Conservation (phyloP, 306 rosid species). For the Cucumis hystrix region DNA sequence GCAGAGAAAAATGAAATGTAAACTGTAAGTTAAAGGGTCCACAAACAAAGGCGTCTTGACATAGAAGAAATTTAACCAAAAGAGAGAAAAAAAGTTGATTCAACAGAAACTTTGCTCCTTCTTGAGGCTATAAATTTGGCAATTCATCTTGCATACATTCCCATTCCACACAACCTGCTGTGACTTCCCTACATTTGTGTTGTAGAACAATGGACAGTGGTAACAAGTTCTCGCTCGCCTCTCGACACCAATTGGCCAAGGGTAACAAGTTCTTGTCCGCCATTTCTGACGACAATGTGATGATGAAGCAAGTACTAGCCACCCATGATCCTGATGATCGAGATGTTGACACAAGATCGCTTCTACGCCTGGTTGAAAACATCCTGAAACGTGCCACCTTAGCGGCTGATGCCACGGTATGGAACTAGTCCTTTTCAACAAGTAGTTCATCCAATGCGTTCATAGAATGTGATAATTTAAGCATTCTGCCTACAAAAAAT, state of each 20-base stretch:
- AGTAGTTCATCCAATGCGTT: neutral
- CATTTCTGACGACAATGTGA: conserved; percentile 27
- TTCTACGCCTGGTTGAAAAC: conserved; percentile 43
- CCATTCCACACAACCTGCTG: neutral
- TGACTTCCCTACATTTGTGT: neutral
- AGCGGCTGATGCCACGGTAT: conserved; percentile 12
- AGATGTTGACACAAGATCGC: conserved; percentile 30
- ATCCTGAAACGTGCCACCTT: conserved; percentile 26
- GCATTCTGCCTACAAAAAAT: neutral
- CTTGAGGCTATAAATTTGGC: conserved; percentile 7
- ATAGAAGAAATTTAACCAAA: conserved; percentile 10
- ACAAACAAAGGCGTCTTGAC: conserved; percentile 13
- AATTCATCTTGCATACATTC: neutral
- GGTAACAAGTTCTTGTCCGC: conserved; percentile 11
- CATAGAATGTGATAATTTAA: too few relatives aligned
- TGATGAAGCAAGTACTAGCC: conserved; percentile 29
- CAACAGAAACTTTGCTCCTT: conserved; percentile 27
- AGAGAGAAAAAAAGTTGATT: conserved; percentile 41
- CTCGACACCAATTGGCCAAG: conserved; percentile 28
- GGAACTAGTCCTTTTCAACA: neutral
- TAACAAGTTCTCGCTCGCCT: conserved; percentile 12
- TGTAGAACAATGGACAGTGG: neutral
- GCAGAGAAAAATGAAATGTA: neutral
- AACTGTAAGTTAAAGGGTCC: conserved; percentile 7
- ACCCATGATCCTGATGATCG: conserved; percentile 37